These are phyloP conservation scores for Lipomyces sp. DNA, from an alignment of 805 yeast genomes.

Conservation along the genomic window DNA sequence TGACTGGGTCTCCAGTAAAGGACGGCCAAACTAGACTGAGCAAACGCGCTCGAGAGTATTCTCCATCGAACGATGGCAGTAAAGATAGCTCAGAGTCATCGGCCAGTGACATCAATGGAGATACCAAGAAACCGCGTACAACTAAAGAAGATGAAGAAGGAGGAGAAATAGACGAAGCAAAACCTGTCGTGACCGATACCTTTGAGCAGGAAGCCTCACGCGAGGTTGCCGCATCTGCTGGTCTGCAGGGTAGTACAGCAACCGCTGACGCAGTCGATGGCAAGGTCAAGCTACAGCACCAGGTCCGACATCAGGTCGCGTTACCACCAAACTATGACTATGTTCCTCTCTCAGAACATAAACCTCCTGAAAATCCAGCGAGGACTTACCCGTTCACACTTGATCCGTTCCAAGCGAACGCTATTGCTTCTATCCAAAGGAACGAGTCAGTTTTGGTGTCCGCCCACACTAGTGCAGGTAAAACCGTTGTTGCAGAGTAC, in stretches of 20 bases:
- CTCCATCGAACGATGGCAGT: constrained; percentile 5
- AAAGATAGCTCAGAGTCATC: constrained; percentile 18
- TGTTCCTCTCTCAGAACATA: constrained; percentile 85
- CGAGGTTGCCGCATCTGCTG: constrained; percentile 82
- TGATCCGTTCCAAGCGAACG: constrained; percentile 97
- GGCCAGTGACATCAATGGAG: constrained; percentile 5
- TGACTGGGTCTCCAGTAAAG: not conserved
- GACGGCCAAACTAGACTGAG: not conserved
- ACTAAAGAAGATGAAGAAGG: constrained; percentile 5
- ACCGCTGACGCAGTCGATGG: constrained; percentile 51
- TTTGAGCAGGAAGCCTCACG: constrained; percentile 88
- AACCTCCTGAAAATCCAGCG: constrained; percentile 72
- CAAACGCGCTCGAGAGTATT: not conserved
- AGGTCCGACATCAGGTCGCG: constrained; percentile 97
- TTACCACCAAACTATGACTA: constrained; percentile 91
- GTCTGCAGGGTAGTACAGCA: constrained; percentile 55
- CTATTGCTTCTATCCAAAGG: constrained; percentile 94
- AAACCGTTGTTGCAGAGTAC: constrained; percentile 95
- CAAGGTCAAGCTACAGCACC: constrained; percentile 78
- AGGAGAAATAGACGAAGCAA: constrained; percentile 13
- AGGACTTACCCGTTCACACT: constrained; percentile 88
- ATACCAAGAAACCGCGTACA: constrained; percentile 2
- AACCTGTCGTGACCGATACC: constrained; percentile 81
- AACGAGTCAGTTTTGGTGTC: constrained; percentile 93
- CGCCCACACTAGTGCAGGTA: constrained; percentile 98